Conservation (phyloP, 176 grass and related monocot genomes). For the Carex parvula region DNA sequence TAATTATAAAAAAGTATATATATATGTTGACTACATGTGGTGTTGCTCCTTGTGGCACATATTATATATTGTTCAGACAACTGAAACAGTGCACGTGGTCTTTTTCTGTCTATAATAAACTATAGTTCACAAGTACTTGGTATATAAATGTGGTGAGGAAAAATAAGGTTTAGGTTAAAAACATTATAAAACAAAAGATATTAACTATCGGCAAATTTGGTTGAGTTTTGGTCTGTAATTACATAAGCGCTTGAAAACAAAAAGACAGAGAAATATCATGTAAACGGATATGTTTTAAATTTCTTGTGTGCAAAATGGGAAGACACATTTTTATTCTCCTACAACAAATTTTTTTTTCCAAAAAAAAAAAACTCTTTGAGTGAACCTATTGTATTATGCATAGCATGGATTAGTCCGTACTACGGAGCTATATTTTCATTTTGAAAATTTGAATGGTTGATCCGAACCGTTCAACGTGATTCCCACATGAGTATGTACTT, state of each 20-base stretch:
- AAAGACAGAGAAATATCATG: not conserved
- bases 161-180: not conserved
- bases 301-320: conserved; percentile 10
- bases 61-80: not conserved
- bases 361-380: too few species aligned
- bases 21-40: not conserved
- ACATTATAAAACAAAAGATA: not conserved
- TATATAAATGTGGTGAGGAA: not conserved
- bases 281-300: not conserved
- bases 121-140: not conserved
- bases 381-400: too few species aligned
- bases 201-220: not conserved
- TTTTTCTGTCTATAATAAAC: not conserved
- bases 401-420: too few species aligned
- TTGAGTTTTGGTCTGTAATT: not conserved
- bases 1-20: not conserved
- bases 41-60: not conserved
- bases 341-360: not conserved
- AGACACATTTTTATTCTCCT: not conserved
- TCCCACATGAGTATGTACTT: too few species aligned
- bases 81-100: not conserved
- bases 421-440: too few species aligned
- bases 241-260: not conserved
- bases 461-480: too few species aligned
- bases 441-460: too few species aligned